A percentile compares a stretch with the other conserved stretches of the same genome.
These are phyloP conservation scores for Ceratocystis ficicola DNA, from an alignment of 2,329 filamentous ascomycete genomes.

Conservation along the genomic window DNA sequence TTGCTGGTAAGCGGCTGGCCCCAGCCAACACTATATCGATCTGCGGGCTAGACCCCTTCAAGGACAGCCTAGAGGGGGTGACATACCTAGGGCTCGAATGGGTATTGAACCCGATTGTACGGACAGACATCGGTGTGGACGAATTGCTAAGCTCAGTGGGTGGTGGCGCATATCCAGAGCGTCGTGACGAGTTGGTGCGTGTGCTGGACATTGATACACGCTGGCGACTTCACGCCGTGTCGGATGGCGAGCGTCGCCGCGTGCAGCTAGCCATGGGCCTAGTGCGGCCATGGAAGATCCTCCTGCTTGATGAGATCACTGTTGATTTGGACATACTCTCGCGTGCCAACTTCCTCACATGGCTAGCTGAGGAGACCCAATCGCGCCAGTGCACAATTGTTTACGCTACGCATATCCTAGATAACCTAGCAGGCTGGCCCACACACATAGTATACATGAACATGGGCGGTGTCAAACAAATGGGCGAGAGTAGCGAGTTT, in stretches of 20 bases:
- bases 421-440: constrained; percentile 89
- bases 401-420: constrained; percentile 93
- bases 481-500: constrained; percentile 62
- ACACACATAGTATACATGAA: constrained; percentile 95
- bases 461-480: constrained; percentile 75
- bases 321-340: constrained; percentile 87
- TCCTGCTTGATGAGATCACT: constrained; percentile 91
- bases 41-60: constrained; percentile 81
- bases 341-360: constrained; percentile 71
- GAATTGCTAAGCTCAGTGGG: constrained; percentile 78
- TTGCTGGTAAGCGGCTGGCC: constrained; percentile 88
- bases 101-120: constrained; percentile 94
- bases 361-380: constrained; percentile 79
- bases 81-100: constrained; percentile 96
- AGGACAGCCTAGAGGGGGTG: constrained; percentile 77
- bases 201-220: constrained; percentile 84
- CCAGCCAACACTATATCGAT: constrained; percentile 63
- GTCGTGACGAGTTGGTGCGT: constrained; percentile 71
- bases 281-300: constrained; percentile 76
- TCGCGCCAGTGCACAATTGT: constrained; percentile 75
- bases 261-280: constrained; percentile 96
- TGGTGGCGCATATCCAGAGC: constrained; percentile 66
- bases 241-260: constrained; percentile 77
- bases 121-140: constrained; percentile 82
- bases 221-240: constrained; percentile 95